Evolutionary conservation across 2,329 filamentous ascomycete genomes (phyloP).

Genomic region (Ophiostoma montium): DNA sequence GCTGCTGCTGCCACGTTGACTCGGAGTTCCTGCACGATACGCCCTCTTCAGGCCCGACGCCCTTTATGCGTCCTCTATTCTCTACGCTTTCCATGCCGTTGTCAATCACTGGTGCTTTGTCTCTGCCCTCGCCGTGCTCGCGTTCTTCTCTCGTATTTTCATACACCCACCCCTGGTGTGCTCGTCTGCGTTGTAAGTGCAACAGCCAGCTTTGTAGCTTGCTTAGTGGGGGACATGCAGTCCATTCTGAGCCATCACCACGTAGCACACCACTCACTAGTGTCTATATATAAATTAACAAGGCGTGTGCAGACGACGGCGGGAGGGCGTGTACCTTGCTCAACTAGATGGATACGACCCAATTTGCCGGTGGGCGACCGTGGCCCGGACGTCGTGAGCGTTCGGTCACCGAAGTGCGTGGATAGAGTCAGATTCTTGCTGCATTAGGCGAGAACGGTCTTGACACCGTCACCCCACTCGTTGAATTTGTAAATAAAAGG

Average conservation of each 20-base stretch:
- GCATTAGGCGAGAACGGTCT: conserved; percentile 17
- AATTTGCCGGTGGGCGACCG: conserved; percentile 19
- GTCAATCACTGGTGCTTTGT: no score
- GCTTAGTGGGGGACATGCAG: not conserved
- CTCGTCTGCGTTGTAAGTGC: no score
- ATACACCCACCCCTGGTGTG: no score
- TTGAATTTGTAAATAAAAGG: not conserved
- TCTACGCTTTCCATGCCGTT: no score
- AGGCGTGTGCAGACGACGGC: not conserved
- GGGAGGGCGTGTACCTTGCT: not conserved
- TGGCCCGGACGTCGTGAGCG: conserved; percentile 23
- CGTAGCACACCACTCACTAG: not conserved
- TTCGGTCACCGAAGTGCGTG: conserved; percentile 32
- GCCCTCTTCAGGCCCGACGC: no score
- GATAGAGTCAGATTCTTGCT: conserved; percentile 24
- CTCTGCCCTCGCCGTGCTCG: no score
- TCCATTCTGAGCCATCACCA: not conserved
- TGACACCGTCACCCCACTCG: conserved; percentile 6
- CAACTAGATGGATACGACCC: conserved; percentile 9
- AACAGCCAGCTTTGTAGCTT: not conserved
- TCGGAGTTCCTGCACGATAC: no score
- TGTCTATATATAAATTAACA: not conserved
- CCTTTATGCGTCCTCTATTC: no score
- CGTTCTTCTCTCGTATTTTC: no score
- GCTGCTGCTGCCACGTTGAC: no score